Evolutionary conservation across 306 rosid genomes (phyloP).

Genomic region (Sesbania bispinosa): DNA sequence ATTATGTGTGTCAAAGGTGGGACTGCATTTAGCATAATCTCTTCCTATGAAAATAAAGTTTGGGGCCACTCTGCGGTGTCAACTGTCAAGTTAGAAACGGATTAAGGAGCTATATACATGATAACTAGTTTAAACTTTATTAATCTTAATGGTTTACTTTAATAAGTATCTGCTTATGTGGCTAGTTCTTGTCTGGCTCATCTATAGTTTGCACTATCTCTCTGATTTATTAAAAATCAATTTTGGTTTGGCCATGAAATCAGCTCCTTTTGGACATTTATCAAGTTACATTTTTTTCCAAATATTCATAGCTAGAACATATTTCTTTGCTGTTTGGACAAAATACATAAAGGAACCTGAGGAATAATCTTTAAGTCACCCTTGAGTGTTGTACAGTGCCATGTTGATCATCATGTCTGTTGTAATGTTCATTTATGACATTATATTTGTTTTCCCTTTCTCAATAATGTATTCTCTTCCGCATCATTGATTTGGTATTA

Average conservation of each 20-base stretch:
- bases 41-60: neutral
- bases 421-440: too few relatives aligned
- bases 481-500: neutral
- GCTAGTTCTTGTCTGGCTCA: too few relatives aligned
- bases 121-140: neutral
- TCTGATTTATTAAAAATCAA: too few relatives aligned
- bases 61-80: neutral
- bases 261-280: neutral
- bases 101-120: neutral
- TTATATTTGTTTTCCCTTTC: too few relatives aligned
- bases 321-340: neutral
- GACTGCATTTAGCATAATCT: conserved; percentile 28
- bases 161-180: too few relatives aligned
- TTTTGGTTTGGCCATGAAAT: too few relatives aligned
- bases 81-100: neutral
- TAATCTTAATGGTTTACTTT: too few relatives aligned
- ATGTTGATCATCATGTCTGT: neutral
- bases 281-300: neutral
- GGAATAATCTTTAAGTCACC: neutral
- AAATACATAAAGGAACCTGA: neutral
- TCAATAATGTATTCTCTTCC: neutral
- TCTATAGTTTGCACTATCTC: too few relatives aligned
- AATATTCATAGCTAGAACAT: neutral
- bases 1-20: conserved; percentile 38
- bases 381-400: neutral